Conservation (phyloP, 441 rosid genomes). For the Cnidoscolus chayamansa region DNA sequence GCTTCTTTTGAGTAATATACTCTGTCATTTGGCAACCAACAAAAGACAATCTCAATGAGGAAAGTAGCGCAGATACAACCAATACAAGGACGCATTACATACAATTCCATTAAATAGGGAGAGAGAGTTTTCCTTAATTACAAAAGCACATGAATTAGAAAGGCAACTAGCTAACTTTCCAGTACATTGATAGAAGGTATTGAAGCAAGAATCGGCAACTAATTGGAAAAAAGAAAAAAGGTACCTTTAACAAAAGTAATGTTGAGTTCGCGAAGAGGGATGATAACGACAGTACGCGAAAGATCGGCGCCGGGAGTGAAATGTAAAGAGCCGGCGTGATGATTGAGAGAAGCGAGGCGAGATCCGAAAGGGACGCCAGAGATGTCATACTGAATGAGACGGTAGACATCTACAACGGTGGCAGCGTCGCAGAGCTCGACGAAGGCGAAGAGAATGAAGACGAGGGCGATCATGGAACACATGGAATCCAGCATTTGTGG, state of each 20-base stretch:
- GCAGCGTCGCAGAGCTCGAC: constrained; percentile 91
- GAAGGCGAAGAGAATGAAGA: constrained; percentile 72
- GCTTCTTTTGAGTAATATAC: constrained; percentile 57
- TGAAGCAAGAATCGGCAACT: background rate
- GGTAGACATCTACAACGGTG: constrained; percentile 90
- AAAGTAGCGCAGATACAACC: background rate
- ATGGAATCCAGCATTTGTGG: constrained; percentile 52
- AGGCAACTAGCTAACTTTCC: background rate
- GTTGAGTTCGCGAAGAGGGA: constrained; percentile 76
- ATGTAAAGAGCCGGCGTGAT: constrained; percentile 82
- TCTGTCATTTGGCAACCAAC: constrained; percentile 39
- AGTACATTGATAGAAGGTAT: background rate
- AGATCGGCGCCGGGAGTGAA: constrained; percentile 76
- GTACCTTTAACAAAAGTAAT: constrained; percentile 62
- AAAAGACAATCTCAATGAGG: background rate
- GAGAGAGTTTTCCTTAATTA: background rate
- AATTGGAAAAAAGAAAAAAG: background rate
- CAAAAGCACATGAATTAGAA: background rate
- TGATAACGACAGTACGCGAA: constrained; percentile 76
- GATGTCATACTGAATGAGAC: constrained; percentile 90
- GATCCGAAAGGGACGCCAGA: constrained; percentile 85
- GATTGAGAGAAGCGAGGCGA: constrained; percentile 80
- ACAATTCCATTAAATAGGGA: background rate
- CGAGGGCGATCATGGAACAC: constrained; percentile 55
- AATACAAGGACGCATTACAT: background rate